These are phyloP conservation scores for Solanum bukasovii DNA, from an alignment of 257 asterid genomes.

Conservation along the genomic window DNA sequence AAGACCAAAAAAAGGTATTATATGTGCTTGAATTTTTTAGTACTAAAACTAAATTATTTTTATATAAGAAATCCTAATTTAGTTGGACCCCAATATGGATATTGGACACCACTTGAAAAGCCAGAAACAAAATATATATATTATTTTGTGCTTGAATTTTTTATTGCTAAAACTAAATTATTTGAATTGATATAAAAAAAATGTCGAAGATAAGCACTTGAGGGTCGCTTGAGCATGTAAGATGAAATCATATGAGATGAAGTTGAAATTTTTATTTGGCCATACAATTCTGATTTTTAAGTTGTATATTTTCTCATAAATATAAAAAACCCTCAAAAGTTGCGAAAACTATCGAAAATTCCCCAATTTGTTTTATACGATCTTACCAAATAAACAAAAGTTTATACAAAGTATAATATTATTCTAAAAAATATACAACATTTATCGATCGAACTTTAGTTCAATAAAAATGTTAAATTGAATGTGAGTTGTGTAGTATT, in stretches of 20 bases:
- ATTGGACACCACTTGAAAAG: neutral
- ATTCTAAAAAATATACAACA: neutral
- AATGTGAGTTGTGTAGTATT: too few species aligned
- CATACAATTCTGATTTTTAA: neutral
- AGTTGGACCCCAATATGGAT: too few species aligned
- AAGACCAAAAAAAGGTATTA: too few species aligned
- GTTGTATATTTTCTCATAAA: neutral
- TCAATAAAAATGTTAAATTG: neutral
- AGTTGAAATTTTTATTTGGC: neutral
- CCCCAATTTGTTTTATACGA: neutral
- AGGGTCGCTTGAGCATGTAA: neutral
- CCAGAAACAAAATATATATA: too few species aligned
- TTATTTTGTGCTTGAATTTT: neutral
- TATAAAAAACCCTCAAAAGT: neutral
- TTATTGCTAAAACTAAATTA: neutral
- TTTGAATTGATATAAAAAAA: neutral
- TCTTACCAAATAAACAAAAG: neutral
- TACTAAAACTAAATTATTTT: too few species aligned
- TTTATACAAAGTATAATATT: too few species aligned
- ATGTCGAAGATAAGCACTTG: neutral
- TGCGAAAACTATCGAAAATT: neutral
- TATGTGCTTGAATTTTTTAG: too few species aligned
- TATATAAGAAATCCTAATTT: too few species aligned
- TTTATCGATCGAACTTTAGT: neutral
- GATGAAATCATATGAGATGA: neutral